phyloP scores from a whole-genome alignment of 805 yeast species.

The Schizosaccharomyces pombe region DNA sequence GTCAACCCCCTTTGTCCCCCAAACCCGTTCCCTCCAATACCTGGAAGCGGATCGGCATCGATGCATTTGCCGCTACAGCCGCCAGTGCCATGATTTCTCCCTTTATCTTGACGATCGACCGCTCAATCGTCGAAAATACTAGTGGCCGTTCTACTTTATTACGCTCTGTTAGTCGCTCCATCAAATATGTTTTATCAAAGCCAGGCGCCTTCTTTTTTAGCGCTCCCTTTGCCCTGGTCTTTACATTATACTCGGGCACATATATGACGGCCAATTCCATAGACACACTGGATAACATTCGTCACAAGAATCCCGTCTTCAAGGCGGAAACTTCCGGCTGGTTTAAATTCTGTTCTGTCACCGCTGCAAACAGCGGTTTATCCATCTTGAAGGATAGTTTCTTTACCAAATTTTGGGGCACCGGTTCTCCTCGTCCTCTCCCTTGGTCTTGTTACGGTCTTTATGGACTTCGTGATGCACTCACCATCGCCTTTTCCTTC shows the following conservation, averaged over 20 bases:
- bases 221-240: neutral
- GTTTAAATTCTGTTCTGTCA: neutral
- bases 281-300: neutral
- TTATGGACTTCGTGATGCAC: slow-evolving; percentile 1
- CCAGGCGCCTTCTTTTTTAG: neutral
- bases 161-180: neutral
- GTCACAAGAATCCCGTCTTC: neutral
- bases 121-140: slow-evolving; percentile 2
- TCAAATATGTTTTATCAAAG: neutral
- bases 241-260: neutral
- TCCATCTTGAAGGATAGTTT: neutral
- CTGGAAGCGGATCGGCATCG: neutral
- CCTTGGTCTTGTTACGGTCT: neutral
- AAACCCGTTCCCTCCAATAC: neutral
- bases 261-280: slow-evolving; percentile 2
- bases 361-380: slow-evolving; percentile 2
- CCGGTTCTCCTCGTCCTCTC: slow-evolving; percentile 1
- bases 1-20: neutral
- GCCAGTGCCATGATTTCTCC: slow-evolving; percentile 1
- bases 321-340: neutral
- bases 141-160: neutral
- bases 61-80: neutral
- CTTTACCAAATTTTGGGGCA: slow-evolving; percentile 2
- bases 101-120: neutral
- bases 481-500: neutral